Conservation (phyloP, 306 rosid species). For the Carpinus fangiana region DNA sequence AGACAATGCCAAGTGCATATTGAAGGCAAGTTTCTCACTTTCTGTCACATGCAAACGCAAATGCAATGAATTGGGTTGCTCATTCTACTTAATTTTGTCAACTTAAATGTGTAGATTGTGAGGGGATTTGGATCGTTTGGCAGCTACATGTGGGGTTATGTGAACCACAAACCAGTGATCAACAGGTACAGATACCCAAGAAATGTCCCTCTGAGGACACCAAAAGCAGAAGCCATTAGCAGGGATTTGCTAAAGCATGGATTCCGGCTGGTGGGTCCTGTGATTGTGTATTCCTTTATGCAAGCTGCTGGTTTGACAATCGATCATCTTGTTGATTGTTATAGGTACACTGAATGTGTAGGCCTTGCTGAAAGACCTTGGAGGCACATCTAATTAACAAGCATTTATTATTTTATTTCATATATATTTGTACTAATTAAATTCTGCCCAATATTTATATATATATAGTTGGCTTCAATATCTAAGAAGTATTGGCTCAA, state of each 20-base stretch:
- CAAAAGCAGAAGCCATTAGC: conserved; percentile 92
- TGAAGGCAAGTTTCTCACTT: conserved; percentile 57
- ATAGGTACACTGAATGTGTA: conserved; percentile 74
- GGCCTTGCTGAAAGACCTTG: conserved; percentile 98
- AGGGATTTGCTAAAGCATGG: conserved; percentile 82
- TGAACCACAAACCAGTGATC: conserved; percentile 77
- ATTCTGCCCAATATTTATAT: not conserved
- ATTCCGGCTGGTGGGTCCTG: conserved; percentile 84
- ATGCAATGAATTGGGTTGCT: not conserved
- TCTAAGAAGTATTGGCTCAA: not conserved
- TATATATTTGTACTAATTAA: not conserved
- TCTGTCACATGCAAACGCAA: not conserved
- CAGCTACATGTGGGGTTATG: conserved; percentile 85
- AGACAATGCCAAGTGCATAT: conserved; percentile 88
- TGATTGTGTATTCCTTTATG: conserved; percentile 91
- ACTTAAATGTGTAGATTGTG: conserved; percentile 47
- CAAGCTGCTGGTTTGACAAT: conserved; percentile 95
- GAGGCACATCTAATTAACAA: conserved; percentile 73
- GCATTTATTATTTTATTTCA: no score
- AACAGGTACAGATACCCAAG: conserved; percentile 78
- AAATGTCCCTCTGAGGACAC: conserved; percentile 80
- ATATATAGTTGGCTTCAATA: not conserved
- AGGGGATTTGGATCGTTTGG: conserved; percentile 87
- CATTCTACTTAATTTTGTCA: not conserved
- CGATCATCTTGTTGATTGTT: conserved; percentile 91